Percentiles rank a stretch among this genome's conserved stretches.
Evolutionary conservation across 345 rosid genomes (phyloP).

Genomic region (Eucalyptus pumila): DNA sequence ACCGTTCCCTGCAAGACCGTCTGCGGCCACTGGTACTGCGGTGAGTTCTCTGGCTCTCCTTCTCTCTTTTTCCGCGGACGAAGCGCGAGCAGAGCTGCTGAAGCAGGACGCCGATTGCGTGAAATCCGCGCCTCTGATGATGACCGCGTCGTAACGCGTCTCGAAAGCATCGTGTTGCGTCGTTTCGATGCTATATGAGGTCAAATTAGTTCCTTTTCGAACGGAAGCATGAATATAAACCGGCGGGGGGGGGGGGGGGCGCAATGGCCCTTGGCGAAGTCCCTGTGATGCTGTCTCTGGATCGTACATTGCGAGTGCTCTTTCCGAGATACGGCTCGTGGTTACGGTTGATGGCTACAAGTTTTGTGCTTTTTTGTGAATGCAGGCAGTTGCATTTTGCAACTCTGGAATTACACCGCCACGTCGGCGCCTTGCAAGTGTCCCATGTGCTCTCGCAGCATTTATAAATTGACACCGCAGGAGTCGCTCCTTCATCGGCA

Average conservation of each 20-base stretch:
- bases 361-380: not conserved
- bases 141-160: not conserved
- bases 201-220: not conserved
- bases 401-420: conserved; percentile 77
- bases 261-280: not conserved
- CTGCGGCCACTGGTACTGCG: conserved; percentile 96
- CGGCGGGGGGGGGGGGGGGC: not conserved
- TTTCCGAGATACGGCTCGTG: not conserved
- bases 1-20: conserved; percentile 56
- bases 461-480: conserved; percentile 47
- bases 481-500: conserved; percentile 24
- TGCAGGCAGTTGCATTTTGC: conserved; percentile 75
- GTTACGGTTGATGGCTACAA: not conserved
- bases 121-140: not conserved
- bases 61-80: not conserved
- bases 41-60: conserved; percentile 11
- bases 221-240: not conserved
- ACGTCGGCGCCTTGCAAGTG: conserved; percentile 77
- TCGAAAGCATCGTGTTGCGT: not conserved
- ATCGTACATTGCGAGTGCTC: not conserved
- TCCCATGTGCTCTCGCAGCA: conserved; percentile 66
- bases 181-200: not conserved
- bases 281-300: not conserved
- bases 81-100: not conserved
- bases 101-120: not conserved